Percentiles rank a stretch among this genome's conserved stretches.
These are phyloP conservation scores for Daldinia loculata DNA, from an alignment of 495 filamentous ascomycete species.

Conservation along the genomic window DNA sequence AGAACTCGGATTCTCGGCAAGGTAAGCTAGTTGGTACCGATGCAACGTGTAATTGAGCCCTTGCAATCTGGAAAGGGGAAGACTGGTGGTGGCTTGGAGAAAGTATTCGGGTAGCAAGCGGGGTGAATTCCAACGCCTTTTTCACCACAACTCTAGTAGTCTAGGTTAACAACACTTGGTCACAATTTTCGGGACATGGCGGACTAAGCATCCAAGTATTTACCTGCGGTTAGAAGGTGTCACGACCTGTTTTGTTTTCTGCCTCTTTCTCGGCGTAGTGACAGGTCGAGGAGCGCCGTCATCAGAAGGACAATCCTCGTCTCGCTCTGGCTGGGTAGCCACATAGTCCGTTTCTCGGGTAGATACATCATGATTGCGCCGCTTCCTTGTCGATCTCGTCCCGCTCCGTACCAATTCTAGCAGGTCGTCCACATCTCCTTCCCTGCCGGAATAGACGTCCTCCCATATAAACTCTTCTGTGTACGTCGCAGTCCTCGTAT, in stretches of 20 bases:
- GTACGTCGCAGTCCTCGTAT: slow-evolving; percentile 85
- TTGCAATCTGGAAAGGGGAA: slow-evolving; percentile 90
- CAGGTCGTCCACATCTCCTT: slow-evolving; percentile 69
- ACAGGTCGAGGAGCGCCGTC: slow-evolving; percentile 51
- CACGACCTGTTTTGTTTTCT: slow-evolving; percentile 42
- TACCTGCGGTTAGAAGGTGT: slow-evolving; percentile 46
- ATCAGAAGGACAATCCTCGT: slow-evolving; percentile 55
- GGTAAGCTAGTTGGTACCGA: slow-evolving; percentile 88
- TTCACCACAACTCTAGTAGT: slow-evolving; percentile 79
- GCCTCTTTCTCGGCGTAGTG: slow-evolving; percentile 51
- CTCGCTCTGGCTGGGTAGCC: slow-evolving; percentile 34
- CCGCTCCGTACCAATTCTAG: slow-evolving; percentile 70
- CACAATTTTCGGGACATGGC: not conserved
- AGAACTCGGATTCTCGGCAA: slow-evolving; percentile 91
- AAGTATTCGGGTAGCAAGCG: slow-evolving; percentile 85
- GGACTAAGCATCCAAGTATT: slow-evolving; percentile 2
- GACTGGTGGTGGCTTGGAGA: slow-evolving; percentile 79
- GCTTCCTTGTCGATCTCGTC: slow-evolving; percentile 76
- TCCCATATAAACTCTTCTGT: slow-evolving; percentile 95
- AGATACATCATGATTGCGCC: slow-evolving; percentile 41
- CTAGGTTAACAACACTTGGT: slow-evolving; percentile 69
- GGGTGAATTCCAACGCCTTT: slow-evolving; percentile 93
- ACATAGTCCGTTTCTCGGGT: slow-evolving; percentile 61
- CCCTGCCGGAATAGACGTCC: slow-evolving; percentile 71
- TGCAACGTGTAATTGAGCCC: slow-evolving; percentile 89